Evolutionary conservation across 768 basidiomycete species (phyloP).

Genomic region (Daedalea quercina): DNA sequence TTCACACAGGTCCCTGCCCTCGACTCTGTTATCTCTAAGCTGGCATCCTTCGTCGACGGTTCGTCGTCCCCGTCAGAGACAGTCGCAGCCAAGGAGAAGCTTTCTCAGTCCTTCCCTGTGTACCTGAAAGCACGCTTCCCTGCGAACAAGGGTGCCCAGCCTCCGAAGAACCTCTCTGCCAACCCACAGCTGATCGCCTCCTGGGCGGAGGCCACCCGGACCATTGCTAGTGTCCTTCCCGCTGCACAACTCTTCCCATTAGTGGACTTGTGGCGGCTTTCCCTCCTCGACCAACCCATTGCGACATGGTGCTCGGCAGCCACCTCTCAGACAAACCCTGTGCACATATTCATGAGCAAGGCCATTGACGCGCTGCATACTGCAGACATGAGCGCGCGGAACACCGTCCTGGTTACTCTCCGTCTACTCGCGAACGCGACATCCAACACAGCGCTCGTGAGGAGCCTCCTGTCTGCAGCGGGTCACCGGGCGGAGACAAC

Average conservation of each 20-base stretch:
- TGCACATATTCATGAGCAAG: constrained; percentile 37
- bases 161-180: constrained; percentile 22
- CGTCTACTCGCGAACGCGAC: constrained; percentile 68
- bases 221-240: constrained; percentile 40
- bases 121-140: constrained; percentile 61
- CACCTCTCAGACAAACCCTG: constrained; percentile 16
- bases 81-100: constrained; percentile 39
- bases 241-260: constrained; percentile 66
- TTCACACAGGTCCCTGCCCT: constrained; percentile 67
- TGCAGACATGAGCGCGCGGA: constrained; percentile 31
- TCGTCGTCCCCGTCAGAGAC: constrained; percentile 26
- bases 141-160: constrained; percentile 9
- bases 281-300: constrained; percentile 56
- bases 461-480: constrained; percentile 29
- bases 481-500: constrained; percentile 35
- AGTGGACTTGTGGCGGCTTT: constrained; percentile 78
- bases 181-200: constrained; percentile 32
- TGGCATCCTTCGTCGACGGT: constrained; percentile 54
- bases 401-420: constrained; percentile 57
- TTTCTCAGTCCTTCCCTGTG: constrained; percentile 45
- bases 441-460: constrained; percentile 33
- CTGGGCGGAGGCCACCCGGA: constrained; percentile 43
- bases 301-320: constrained; percentile 39
- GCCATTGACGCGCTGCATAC: constrained; percentile 28
- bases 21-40: constrained; percentile 55